A percentile compares a stretch with the other conserved stretches of the same genome.
These are phyloP conservation scores for Secale cereale DNA, from an alignment of 176 grass and related monocot genomes.

Conservation along the genomic window DNA sequence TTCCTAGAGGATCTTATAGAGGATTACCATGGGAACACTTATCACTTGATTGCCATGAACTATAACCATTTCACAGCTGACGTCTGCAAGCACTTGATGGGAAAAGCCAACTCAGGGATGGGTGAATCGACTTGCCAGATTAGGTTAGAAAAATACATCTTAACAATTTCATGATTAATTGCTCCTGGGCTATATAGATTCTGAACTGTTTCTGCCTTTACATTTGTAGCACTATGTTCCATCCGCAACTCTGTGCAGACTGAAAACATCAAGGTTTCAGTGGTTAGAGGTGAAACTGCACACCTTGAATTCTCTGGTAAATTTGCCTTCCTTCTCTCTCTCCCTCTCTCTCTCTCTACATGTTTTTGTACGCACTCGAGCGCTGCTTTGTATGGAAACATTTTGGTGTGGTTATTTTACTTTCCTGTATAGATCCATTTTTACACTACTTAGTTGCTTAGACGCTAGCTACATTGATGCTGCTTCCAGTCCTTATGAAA, in stretches of 20 bases:
- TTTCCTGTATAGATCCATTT: background rate
- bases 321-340: background rate
- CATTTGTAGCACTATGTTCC: constrained; percentile 48
- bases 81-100: constrained; percentile 47
- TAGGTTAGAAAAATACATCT: constrained; percentile 42
- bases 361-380: background rate
- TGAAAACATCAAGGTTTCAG: constrained; percentile 65
- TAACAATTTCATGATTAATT: background rate
- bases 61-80: constrained; percentile 91
- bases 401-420: background rate
- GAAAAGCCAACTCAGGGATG: constrained; percentile 65
- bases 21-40: constrained; percentile 77
- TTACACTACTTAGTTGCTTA: background rate
- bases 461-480: background rate
- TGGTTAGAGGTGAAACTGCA: constrained; percentile 48
- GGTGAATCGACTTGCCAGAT: constrained; percentile 87
- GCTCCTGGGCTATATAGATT: background rate
- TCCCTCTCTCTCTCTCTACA: background rate
- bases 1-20: constrained; percentile 25
- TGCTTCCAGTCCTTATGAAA: background rate
- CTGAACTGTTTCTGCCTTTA: constrained; percentile 3
- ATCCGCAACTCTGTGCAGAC: constrained; percentile 76
- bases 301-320: constrained; percentile 60
- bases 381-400: background rate
- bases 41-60: constrained; percentile 78